A percentile compares a stretch with the other conserved stretches of the same genome.
Evolutionary conservation across 768 basidiomycete genomes (phyloP).

Genomic region (Porphyrellus cyaneotinctus): DNA sequence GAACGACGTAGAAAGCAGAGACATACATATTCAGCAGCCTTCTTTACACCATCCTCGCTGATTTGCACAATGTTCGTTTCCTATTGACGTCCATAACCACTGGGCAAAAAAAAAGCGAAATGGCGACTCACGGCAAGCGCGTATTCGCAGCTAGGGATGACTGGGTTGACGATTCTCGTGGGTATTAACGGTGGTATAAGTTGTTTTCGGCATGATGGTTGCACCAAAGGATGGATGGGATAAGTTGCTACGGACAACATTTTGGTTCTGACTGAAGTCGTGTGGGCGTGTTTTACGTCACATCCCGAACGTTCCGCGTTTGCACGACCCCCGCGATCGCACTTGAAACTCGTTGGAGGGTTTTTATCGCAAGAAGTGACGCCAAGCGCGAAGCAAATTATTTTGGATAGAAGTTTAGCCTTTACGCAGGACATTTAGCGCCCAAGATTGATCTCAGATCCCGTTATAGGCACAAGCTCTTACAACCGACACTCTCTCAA

Average conservation of each 20-base stretch:
- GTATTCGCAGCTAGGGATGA: constrained; percentile 52
- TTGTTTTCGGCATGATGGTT: not conserved
- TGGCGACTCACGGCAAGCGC: constrained; percentile 47
- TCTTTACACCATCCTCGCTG: constrained; percentile 54
- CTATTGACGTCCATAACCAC: constrained; percentile 33
- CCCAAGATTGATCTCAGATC: constrained; percentile 21
- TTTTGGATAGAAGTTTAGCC: constrained; percentile 20
- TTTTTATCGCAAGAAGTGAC: no score
- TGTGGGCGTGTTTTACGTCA: not conserved
- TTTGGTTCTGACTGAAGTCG: not conserved
- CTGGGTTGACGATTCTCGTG: constrained; percentile 46
- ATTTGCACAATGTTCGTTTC: constrained; percentile 57
- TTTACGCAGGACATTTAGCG: constrained; percentile 6
- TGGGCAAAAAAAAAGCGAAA: not conserved
- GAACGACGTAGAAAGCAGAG: constrained; percentile 8
- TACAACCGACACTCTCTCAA: no score
- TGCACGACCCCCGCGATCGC: not conserved
- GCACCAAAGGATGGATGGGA: not conserved
- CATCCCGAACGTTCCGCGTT: not conserved
- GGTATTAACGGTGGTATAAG: not conserved
- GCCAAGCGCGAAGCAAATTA: not conserved
- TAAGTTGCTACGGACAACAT: constrained; percentile 22
- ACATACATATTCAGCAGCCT: constrained; percentile 63
- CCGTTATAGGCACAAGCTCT: not conserved
- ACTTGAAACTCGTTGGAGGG: not conserved